Percentiles rank a stretch among this genome's conserved stretches.
Conservation (phyloP, 2,329 filamentous ascomycete genomes). For the Cercospora berteroae region DNA sequence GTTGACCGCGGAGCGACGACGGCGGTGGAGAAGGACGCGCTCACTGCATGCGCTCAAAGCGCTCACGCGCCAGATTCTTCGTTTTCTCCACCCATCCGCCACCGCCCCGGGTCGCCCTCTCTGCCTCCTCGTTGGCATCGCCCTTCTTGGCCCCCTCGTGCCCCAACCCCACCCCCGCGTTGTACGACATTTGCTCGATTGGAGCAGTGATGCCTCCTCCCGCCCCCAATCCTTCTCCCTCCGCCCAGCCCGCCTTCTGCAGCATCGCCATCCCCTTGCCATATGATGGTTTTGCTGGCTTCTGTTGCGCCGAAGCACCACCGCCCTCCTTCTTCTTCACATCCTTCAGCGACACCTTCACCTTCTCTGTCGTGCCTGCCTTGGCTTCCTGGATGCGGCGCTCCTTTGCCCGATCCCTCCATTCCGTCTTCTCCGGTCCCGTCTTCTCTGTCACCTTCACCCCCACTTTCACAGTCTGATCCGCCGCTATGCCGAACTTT, state of each 20-base stretch:
- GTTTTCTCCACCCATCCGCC: constrained; percentile 63
- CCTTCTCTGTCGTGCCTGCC: constrained; percentile 26
- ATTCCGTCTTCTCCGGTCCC: constrained; percentile 36
- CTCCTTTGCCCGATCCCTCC: constrained; percentile 67
- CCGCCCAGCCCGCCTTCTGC: constrained; percentile 70
- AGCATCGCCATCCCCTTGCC: constrained; percentile 47
- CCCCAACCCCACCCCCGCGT: constrained; percentile 66
- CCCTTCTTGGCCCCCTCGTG: constrained; percentile 68
- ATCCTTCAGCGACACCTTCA: constrained; percentile 30
- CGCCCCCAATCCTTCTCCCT: constrained; percentile 63
- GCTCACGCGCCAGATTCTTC: constrained; percentile 64
- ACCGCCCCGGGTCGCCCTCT: constrained; percentile 54
- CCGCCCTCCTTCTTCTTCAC: constrained; percentile 16
- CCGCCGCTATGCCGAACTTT: constrained; percentile 15
- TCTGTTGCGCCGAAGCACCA: neutral
- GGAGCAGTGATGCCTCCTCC: constrained; percentile 61
- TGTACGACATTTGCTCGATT: constrained; percentile 63
- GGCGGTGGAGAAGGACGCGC: neutral
- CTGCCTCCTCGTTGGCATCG: constrained; percentile 64
- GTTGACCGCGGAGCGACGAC: neutral
- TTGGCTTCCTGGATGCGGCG: constrained; percentile 62
- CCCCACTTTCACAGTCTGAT: constrained; percentile 24
- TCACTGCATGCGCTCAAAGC: constrained; percentile 57
- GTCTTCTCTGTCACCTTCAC: neutral
- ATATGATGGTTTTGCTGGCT: constrained; percentile 35